These are phyloP conservation scores for Pyronema omphalodes DNA, from an alignment of 495 filamentous ascomycete genomes.

Conservation along the genomic window DNA sequence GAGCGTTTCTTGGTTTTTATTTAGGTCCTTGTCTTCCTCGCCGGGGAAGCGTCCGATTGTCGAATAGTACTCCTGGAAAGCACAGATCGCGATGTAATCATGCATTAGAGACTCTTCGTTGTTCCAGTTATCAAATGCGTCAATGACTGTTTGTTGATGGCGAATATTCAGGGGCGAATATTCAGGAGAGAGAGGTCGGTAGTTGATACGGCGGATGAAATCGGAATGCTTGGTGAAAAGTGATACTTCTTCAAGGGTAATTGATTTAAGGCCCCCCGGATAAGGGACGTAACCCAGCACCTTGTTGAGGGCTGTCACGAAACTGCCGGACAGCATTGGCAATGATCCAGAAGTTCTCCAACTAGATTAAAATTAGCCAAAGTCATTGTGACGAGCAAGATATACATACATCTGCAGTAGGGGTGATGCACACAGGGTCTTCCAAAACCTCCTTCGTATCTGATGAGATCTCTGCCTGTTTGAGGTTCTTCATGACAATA, in stretches of 20 bases:
- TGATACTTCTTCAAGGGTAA: slow-evolving; percentile 65
- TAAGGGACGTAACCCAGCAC: slow-evolving; percentile 44
- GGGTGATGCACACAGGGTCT: slow-evolving; percentile 37
- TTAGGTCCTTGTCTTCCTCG: slow-evolving; percentile 5
- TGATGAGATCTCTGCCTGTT: slow-evolving; percentile 43
- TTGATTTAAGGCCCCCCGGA: slow-evolving; percentile 38
- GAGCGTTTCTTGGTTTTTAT: slow-evolving; percentile 10
- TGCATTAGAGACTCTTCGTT: slow-evolving; percentile 35
- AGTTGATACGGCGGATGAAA: slow-evolving; percentile 72
- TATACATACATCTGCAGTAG: slow-evolving; percentile 24
- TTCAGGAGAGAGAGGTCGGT: slow-evolving; percentile 33
- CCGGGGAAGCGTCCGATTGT: slow-evolving; percentile 13
- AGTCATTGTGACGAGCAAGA: not conserved
- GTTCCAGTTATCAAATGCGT: slow-evolving; percentile 14
- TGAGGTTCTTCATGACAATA: slow-evolving; percentile 64
- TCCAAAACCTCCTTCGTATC: slow-evolving; percentile 62
- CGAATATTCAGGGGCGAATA: slow-evolving; percentile 10
- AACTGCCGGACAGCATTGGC: slow-evolving; percentile 63
- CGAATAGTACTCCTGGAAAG: slow-evolving; percentile 27
- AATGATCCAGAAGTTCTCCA: slow-evolving; percentile 69
- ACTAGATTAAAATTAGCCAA: slow-evolving; percentile 12
- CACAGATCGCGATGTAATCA: slow-evolving; percentile 43
- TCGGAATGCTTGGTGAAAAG: slow-evolving; percentile 90
- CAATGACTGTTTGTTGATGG: slow-evolving; percentile 8
- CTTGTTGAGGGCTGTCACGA: slow-evolving; percentile 41